Percentiles rank a stretch among this genome's conserved stretches.
Evolutionary conservation across 116 monocot genomes (phyloP).

Genomic region (Posidonia oceanica): DNA sequence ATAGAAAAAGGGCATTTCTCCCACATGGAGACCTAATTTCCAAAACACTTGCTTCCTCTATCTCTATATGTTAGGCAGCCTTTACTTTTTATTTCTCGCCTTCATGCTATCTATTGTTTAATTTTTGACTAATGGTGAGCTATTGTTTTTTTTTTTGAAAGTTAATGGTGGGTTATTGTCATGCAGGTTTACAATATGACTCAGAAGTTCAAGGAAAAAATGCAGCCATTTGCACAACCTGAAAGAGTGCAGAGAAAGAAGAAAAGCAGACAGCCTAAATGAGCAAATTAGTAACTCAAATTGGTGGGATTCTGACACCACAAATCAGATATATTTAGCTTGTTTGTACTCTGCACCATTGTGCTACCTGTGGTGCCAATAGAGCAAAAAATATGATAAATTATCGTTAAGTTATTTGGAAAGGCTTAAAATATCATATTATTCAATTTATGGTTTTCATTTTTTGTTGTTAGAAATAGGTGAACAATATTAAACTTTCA

Average conservation of each 20-base stretch:
- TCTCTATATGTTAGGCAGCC: not conserved
- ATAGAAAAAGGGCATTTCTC: not conserved
- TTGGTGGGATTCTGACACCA: too few species aligned
- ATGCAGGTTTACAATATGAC: conserved; percentile 21
- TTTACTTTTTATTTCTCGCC: not conserved
- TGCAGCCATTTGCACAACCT: not conserved
- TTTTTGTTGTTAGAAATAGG: too few species aligned
- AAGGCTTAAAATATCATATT: not conserved
- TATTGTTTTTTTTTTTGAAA: not conserved
- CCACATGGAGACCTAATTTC: not conserved
- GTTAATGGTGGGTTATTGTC: not conserved
- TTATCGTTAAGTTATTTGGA: not conserved
- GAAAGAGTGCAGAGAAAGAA: not conserved
- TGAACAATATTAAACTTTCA: too few species aligned
- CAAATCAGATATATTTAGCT: too few species aligned
- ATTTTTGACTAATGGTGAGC: not conserved
- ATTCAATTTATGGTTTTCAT: too few species aligned
- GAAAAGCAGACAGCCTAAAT: not conserved
- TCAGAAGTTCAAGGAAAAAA: conserved; percentile 15
- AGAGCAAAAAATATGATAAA: not conserved
- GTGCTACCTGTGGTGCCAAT: not conserved
- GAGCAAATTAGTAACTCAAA: not conserved
- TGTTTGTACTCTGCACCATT: not conserved
- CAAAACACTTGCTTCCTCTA: not conserved
- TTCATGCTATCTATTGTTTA: not conserved